Evolutionary conservation across 345 rosid genomes (phyloP).

Genomic region (Citrus hindsii): DNA sequence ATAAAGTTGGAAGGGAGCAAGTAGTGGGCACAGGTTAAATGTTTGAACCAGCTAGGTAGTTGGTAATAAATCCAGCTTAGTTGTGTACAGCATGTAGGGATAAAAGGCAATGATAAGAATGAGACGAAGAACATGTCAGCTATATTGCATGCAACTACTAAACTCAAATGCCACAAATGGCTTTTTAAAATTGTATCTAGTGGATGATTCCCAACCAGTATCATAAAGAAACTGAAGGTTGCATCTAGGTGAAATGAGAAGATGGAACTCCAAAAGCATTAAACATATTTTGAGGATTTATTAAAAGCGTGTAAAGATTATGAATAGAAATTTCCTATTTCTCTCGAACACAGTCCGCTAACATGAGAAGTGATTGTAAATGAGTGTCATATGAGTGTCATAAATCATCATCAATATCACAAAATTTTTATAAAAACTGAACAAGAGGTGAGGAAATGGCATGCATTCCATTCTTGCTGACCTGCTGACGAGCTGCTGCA

Average conservation of each 20-base stretch:
- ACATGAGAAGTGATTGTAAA: not conserved
- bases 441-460: not conserved
- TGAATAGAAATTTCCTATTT: not conserved
- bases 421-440: not conserved
- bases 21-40: not conserved
- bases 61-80: not conserved
- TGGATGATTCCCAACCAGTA: not conserved
- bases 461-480: slow-evolving; percentile 12
- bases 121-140: not conserved
- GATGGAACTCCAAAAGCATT: not conserved
- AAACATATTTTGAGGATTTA: not conserved
- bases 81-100: not conserved
- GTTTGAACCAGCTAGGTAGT: not conserved
- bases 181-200: not conserved
- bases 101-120: not conserved
- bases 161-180: not conserved
- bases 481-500: slow-evolving; percentile 77
- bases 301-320: not conserved
- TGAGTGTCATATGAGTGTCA: not conserved
- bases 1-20: not conserved
- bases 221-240: not conserved
- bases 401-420: not conserved
- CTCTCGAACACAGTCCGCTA: not conserved
- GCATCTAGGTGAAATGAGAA: not conserved
- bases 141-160: not conserved